These are phyloP conservation scores for Leptomonas seymouri DNA, from an alignment of 208 protist genomes.

Conservation along the genomic window DNA sequence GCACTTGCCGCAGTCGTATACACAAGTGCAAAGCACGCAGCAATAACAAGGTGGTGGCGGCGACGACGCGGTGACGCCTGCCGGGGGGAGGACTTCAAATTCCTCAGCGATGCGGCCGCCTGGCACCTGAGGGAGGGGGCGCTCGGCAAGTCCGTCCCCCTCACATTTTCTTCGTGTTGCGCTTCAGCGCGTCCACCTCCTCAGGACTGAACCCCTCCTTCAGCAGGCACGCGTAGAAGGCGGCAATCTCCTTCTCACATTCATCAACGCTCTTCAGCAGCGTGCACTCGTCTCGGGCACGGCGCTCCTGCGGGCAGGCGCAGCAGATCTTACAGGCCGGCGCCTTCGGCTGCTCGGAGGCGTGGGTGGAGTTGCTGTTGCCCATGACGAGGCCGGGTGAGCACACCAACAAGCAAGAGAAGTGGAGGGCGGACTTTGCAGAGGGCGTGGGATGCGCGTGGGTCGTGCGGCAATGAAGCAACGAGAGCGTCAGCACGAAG, in stretches of 20 bases:
- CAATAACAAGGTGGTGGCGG: too few species aligned
- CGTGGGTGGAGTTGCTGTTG: slow-evolving; percentile 13
- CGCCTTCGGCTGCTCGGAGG: slow-evolving; percentile 18
- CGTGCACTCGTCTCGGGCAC: slow-evolving; percentile 77
- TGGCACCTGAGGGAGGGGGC: too few species aligned
- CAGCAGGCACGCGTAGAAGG: slow-evolving; percentile 79
- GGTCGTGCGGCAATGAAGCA: too few species aligned
- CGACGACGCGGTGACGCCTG: too few species aligned
- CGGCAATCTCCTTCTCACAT: slow-evolving; percentile 59
- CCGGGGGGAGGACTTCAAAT: too few species aligned
- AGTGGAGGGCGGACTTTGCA: too few species aligned
- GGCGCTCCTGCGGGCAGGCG: slow-evolving; percentile 76
- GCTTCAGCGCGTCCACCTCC: slow-evolving; percentile 58
- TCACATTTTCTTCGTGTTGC: slow-evolving; percentile 55
- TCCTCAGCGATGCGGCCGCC: too few species aligned
- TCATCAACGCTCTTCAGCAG: slow-evolving; percentile 69
- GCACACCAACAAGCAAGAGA: too few species aligned
- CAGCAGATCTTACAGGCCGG: slow-evolving; percentile 90
- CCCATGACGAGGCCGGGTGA: not conserved
- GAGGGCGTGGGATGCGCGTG: not conserved
- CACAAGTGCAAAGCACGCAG: too few species aligned
- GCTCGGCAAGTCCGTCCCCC: too few species aligned
- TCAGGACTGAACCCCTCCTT: slow-evolving; percentile 72
- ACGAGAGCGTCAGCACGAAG: too few species aligned
- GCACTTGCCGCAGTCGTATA: too few species aligned